Base-by-base conservation (phyloP, 805 yeast genomes). In the Pichia ethanolica region DNA sequence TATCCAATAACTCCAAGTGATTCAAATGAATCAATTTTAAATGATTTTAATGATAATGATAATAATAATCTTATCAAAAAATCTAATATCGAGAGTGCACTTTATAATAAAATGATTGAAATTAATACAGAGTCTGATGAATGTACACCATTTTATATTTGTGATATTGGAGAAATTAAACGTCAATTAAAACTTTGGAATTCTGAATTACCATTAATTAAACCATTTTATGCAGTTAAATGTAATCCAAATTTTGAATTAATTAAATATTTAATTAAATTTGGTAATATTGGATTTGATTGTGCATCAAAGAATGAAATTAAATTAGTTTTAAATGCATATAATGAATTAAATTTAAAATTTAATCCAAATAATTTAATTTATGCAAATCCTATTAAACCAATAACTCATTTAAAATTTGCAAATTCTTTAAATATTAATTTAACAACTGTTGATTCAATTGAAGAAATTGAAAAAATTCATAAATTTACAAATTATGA, bases 381-480 rank as follows among this genome's bases (percentile, higher is more conserved):
- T 49, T 91, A 88, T 67, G 97, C 98, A 13, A 89, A 91, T 61
- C 97, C 99, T 11, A 87, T 97, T 68, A 91, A 91, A 69, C 81
- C 90, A n/a, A 77, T 80, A 45, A 85, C 96, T 20, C 88, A 82
- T 56, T 71, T 91, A 51, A 76, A 93, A 56, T 83, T 73, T 62
- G 93, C 97, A 2, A 62, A 71, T n/a, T 65, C 69, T 20, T 57
- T 64, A 30, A 69, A 72, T 12, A 83, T 91, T 49, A 68, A 73
- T 52, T 72, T 86, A 66, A 89, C 96, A 60, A 91, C 97, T 1
- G 89, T 89, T 63, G 99, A 91, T 68, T 90, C 89, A 59, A 72
- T 76, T 41, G 93, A 87, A 59, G 99, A 91, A 70, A 72, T 91
- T 58, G 70, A 73, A 71, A 91, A 91, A 69, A 69, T 89, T 59